Evolutionary conservation across 176 grass and related monocot genomes (phyloP), one percentile per base, ranked within the genome.

Genomic region (Lolium perenne): DNA sequence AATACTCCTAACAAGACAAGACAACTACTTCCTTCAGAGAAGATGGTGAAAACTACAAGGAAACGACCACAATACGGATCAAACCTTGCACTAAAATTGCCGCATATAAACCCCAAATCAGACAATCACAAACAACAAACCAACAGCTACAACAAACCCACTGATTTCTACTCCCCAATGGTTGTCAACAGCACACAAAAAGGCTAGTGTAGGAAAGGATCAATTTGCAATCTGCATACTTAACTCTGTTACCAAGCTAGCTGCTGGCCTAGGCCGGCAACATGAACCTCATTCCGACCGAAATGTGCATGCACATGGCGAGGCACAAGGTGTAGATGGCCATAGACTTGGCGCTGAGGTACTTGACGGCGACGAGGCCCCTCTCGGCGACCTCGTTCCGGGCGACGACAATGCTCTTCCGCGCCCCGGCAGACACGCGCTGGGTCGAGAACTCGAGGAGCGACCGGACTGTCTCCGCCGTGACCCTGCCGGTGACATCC

Each of bases 401-500:
- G 23, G 87, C 86, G 5, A 86, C 21, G 61, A 45, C 32, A 5
- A 92, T 84, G 68, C 89, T 85, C 48, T 81, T 93, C 74, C 86
- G 83, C 1, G 87, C 93, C 2, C 93, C 93, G n/a, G 82, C 89
- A 0, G 82, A 87, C 48, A 95, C 32, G 21, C 92, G 55, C 60
- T 88, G 82, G 10, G 88, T 54, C 6, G 90, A 38, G 80, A 95
- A 98, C 45, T 98, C 93, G 6, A 98, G 93, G 81, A 98, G 89
- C 4, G 93, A 98, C 41, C 86, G 94, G 47, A 93, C 87, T 0
- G 85, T 91, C 88, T 93, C 93, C 0, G 88, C 85, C 0, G 93
- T 95, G 48, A 98, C 96, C 74, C 91, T 89, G 66, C 93, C 93
- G 0, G 91, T 98, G 15, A 95, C 90, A 67, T 98, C 96, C 73